A percentile compares a stretch with the other conserved stretches of the same genome.
Evolutionary conservation across 495 filamentous ascomycete species (phyloP).

Genomic region (Chaetomium fimeti): DNA sequence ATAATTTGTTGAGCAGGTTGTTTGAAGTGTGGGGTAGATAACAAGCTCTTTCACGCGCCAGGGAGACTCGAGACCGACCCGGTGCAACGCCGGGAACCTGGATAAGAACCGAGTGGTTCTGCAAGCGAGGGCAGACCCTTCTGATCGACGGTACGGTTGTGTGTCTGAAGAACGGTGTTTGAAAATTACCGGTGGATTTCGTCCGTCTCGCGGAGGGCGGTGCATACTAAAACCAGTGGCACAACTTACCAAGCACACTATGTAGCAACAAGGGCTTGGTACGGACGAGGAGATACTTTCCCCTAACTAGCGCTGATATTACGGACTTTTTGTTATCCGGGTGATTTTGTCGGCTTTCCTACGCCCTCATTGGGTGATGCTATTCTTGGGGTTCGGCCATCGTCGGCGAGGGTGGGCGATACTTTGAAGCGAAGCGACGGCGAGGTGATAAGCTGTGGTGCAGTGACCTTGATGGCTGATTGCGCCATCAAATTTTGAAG

Average conservation of each 20-base stretch:
- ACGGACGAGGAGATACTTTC: background rate
- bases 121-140: background rate
- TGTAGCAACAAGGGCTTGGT: too few relatives aligned
- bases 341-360: background rate
- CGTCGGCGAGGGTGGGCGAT: background rate
- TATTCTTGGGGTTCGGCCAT: constrained; percentile 9
- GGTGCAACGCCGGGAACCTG: background rate
- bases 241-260: too few relatives aligned
- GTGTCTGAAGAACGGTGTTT: too few relatives aligned
- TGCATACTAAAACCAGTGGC: too few relatives aligned
- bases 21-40: background rate
- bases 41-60: background rate
- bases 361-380: background rate
- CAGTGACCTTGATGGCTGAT: background rate
- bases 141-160: background rate
- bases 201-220: too few relatives aligned
- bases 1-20: background rate
- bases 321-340: background rate
- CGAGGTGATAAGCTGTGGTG: constrained; percentile 6
- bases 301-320: background rate
- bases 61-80: background rate
- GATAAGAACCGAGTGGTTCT: background rate
- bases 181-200: too few relatives aligned
- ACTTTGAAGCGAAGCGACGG: background rate
- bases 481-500: background rate